A percentile compares a stretch with the other conserved stretches of the same genome.
These are phyloP conservation scores for Cenchrus purpureus DNA, from an alignment of 176 grass and related monocot species.

Conservation along the genomic window DNA sequence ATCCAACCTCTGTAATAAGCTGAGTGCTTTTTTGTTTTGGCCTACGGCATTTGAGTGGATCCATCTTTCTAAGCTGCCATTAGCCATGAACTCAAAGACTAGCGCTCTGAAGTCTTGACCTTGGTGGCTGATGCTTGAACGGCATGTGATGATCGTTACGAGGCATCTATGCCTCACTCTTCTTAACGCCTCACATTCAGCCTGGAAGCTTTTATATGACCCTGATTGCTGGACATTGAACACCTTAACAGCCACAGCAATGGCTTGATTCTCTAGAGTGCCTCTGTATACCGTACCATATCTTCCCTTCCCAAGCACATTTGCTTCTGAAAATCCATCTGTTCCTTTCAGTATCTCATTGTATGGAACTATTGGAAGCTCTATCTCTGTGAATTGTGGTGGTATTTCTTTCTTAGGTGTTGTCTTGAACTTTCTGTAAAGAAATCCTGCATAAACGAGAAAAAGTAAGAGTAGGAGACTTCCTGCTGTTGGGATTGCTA, in stretches of 20 bases:
- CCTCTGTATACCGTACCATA: slow-evolving; percentile 34
- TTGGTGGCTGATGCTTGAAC: slow-evolving; percentile 36
- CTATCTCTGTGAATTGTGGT: neutral
- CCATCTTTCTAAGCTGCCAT: slow-evolving; percentile 46
- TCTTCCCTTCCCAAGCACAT: slow-evolving; percentile 30
- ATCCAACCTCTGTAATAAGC: slow-evolving; percentile 24
- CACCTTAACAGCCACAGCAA: slow-evolving; percentile 30
- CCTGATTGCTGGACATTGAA: slow-evolving; percentile 35
- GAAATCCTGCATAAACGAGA: neutral
- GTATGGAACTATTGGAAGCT: slow-evolving; percentile 18
- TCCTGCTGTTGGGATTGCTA: neutral
- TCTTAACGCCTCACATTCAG: slow-evolving; percentile 44
- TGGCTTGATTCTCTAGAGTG: neutral
- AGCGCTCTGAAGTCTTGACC: slow-evolving; percentile 45
- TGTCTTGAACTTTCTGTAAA: neutral
- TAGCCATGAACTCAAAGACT: slow-evolving; percentile 39
- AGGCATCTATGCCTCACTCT: slow-evolving; percentile 46
- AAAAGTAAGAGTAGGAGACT: slow-evolving; percentile 19
- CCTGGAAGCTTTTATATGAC: slow-evolving; percentile 42
- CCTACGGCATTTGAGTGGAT: slow-evolving; percentile 14
- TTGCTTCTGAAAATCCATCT: slow-evolving; percentile 36
- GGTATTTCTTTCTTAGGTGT: neutral
- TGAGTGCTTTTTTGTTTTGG: neutral
- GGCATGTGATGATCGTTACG: slow-evolving; percentile 42
- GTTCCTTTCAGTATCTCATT: slow-evolving; percentile 22